Conservation (phyloP, 148 eudicot species). For the Diospyros lotus region DNA sequence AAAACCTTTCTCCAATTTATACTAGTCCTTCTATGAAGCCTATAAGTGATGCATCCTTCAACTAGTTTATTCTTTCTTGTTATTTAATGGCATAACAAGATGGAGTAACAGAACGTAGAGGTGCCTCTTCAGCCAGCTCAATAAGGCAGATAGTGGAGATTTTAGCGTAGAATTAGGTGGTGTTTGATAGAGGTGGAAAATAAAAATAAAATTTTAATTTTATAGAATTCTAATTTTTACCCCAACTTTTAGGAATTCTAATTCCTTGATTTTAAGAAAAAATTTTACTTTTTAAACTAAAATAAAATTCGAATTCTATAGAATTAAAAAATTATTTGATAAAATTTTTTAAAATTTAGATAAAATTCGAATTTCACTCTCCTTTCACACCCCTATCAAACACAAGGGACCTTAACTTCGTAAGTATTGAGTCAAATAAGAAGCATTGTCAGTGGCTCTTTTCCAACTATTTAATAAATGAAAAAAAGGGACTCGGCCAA, state of each 20-base stretch:
- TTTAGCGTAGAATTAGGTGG: neutral
- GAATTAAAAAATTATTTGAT: too few species aligned
- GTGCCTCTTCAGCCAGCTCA: neutral
- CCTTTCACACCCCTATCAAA: too few species aligned
- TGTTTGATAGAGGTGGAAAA: too few species aligned
- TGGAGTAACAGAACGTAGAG: neutral
- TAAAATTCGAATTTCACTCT: too few species aligned
- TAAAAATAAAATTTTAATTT: too few species aligned
- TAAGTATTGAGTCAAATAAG: neutral
- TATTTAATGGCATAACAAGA: neutral
- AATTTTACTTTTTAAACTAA: too few species aligned
- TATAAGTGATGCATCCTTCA: neutral
- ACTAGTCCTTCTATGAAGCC: neutral
- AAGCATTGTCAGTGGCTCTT: neutral
- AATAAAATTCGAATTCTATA: too few species aligned
- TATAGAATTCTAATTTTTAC: too few species aligned
- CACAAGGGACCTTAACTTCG: neutral
- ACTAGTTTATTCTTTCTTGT: neutral
- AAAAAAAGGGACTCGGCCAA: neutral
- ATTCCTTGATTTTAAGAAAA: too few species aligned
- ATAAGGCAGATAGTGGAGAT: neutral
- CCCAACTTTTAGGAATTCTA: too few species aligned
- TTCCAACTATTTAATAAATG: neutral
- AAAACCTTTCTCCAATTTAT: neutral
- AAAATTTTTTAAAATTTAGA: too few species aligned